Percentiles rank a stretch among this genome's conserved stretches.
These are phyloP conservation scores for Beta macrorhiza DNA, from an alignment of 179 eudicot species.

Conservation along the genomic window DNA sequence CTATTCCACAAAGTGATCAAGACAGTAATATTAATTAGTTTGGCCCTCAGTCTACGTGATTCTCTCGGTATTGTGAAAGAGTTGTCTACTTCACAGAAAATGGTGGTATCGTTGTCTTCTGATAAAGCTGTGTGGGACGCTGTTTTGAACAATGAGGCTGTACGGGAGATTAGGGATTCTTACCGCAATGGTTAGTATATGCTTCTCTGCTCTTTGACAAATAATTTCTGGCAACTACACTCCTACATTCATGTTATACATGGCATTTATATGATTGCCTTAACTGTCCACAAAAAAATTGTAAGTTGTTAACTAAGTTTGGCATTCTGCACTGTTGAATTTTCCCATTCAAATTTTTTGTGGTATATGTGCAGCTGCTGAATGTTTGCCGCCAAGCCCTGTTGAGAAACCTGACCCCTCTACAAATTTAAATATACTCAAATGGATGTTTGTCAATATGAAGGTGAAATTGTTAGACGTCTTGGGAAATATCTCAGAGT, in stretches of 20 bases:
- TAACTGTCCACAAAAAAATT: too few species aligned
- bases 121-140: constrained; percentile 94
- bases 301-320: neutral
- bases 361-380: constrained; percentile 33
- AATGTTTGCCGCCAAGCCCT: constrained; percentile 13
- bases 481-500: constrained; percentile 37
- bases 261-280: neutral
- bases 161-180: constrained; percentile 69
- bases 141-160: constrained; percentile 79
- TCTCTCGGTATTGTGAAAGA: constrained; percentile 16
- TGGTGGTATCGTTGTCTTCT: constrained; percentile 83
- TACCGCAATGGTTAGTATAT: constrained; percentile 50
- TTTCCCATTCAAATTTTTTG: neutral
- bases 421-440: constrained; percentile 25
- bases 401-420: constrained; percentile 28
- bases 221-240: neutral
- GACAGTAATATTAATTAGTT: neutral
- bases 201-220: too few species aligned
- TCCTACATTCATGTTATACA: neutral
- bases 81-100: constrained; percentile 45
- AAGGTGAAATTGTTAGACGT: constrained; percentile 49
- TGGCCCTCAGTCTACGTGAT: neutral
- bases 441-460: constrained; percentile 44
- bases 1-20: neutral
- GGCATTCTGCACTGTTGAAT: neutral